Evolutionary conservation across 2,329 filamentous ascomycete genomes (phyloP).

Genomic region (Fusarium sp.): DNA sequence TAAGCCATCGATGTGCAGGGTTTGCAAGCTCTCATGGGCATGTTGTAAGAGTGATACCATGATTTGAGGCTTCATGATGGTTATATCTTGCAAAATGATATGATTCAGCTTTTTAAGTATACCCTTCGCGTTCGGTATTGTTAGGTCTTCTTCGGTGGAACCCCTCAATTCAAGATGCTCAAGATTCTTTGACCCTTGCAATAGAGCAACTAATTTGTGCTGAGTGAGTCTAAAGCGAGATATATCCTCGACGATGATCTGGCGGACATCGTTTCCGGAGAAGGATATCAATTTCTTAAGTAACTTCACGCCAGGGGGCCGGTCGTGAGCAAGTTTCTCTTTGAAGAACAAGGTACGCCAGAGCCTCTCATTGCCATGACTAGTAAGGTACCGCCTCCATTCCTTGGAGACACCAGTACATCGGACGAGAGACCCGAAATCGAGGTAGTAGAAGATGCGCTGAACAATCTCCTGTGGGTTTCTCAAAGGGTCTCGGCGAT

Average conservation of each 20-base stretch:
- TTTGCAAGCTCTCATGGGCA: constrained; percentile 39
- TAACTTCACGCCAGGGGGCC: constrained; percentile 40
- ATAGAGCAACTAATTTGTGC: constrained; percentile 45
- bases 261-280: constrained; percentile 48
- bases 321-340: constrained; percentile 31
- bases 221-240: constrained; percentile 47
- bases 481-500: constrained; percentile 51
- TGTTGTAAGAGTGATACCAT: constrained; percentile 37
- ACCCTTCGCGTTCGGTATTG: constrained; percentile 33
- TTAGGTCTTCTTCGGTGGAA: constrained; percentile 31
- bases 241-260: constrained; percentile 45
- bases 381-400: constrained; percentile 49
- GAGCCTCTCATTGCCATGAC: constrained; percentile 45
- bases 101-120: constrained; percentile 38
- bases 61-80: constrained; percentile 21
- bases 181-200: constrained; percentile 44
- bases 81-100: constrained; percentile 41
- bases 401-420: constrained; percentile 51
- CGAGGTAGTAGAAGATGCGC: constrained; percentile 51
- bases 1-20: constrained; percentile 41
- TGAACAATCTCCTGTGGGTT: constrained; percentile 54
- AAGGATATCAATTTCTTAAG: constrained; percentile 48
- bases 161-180: constrained; percentile 42
- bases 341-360: constrained; percentile 51
- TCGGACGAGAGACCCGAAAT: constrained; percentile 49